Percentiles rank a stretch among this genome's conserved stretches.
These are phyloP conservation scores for Trametes punicea DNA, from an alignment of 768 basidiomycete species.

Conservation along the genomic window DNA sequence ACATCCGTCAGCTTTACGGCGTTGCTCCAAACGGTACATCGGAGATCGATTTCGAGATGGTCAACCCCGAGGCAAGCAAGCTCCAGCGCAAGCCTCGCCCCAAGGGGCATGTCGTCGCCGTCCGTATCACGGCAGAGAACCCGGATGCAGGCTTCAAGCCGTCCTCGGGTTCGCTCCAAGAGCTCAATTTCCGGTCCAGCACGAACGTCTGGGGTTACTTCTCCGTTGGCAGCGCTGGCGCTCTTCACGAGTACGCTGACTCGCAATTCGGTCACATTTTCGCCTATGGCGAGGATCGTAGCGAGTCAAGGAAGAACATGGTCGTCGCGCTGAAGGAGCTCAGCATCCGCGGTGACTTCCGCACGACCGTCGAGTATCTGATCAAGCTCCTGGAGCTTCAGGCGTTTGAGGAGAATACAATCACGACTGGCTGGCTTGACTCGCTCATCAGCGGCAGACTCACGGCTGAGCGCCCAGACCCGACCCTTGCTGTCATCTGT, in stretches of 20 bases:
- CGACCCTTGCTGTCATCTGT: conserved; percentile 89
- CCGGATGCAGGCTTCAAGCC: conserved; percentile 99
- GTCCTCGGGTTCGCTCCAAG: conserved; percentile 93
- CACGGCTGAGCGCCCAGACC: conserved; percentile 94
- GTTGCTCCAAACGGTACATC: conserved; percentile 85
- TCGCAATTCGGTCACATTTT: conserved; percentile 99
- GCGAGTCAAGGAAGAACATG: conserved; percentile 98
- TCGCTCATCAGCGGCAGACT: conserved; percentile 95
- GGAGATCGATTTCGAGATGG: conserved; percentile 96
- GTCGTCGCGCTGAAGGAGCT: conserved; percentile 97
- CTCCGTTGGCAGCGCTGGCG: conserved; percentile 92
- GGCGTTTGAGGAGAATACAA: conserved; percentile 94
- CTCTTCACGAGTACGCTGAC: conserved; percentile 98
- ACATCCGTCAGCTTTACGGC: conserved; percentile 94
- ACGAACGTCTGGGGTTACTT: conserved; percentile 99
- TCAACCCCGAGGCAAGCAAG: conserved; percentile 80
- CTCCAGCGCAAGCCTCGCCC: conserved; percentile 93
- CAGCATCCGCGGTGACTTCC: conserved; percentile 97
- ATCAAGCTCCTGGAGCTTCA: conserved; percentile 96
- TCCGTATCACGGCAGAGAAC: conserved; percentile 99
- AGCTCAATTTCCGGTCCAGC: conserved; percentile 98
- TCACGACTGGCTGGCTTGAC: conserved; percentile 99
- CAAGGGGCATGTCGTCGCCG: conserved; percentile 98
- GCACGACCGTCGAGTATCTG: conserved; percentile 97
- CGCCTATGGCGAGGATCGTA: conserved; percentile 94